Evolutionary conservation across 2,329 filamentous ascomycete genomes (phyloP).

Genomic region (Colletotrichum lini): DNA sequence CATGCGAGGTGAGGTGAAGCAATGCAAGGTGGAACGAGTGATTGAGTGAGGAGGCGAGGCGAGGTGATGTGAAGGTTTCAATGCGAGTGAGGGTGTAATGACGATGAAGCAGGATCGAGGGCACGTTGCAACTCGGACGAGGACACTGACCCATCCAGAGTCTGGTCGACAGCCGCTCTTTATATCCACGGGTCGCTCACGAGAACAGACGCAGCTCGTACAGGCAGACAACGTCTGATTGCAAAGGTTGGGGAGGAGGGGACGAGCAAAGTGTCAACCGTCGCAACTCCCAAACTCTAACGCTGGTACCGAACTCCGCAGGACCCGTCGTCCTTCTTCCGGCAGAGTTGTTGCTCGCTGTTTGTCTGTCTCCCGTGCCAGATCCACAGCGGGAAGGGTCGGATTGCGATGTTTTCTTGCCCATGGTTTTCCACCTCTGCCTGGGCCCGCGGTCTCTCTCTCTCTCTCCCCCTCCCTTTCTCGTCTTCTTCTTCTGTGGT

Average conservation of each 20-base stretch:
- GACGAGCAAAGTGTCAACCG: constrained; percentile 8
- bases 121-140: constrained; percentile 19
- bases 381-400: constrained; percentile 35
- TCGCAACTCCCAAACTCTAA: constrained; percentile 16
- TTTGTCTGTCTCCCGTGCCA: constrained; percentile 25
- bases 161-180: constrained; percentile 17
- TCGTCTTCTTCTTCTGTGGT: no score
- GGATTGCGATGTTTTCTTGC: constrained; percentile 7
- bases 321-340: constrained; percentile 12
- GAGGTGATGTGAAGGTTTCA: constrained; percentile 10
- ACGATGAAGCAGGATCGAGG: constrained; percentile 3
- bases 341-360: constrained; percentile 10
- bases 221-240: constrained; percentile 21
- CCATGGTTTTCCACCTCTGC: constrained; percentile 2
- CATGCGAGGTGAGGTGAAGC: constrained; percentile 3
- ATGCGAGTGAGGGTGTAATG: constrained; percentile 17
- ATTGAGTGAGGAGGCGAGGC: background rate
- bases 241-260: background rate
- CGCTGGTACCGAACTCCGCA: background rate
- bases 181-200: constrained; percentile 16
- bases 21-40: background rate
- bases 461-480: no score
- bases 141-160: background rate
- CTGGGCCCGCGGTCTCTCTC: background rate
- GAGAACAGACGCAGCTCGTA: constrained; percentile 22